A percentile compares a stretch with the other conserved stretches of the same genome.
These are phyloP conservation scores for Talaromyces rugulosus DNA, from an alignment of 2,329 filamentous ascomycete genomes.

Conservation along the genomic window DNA sequence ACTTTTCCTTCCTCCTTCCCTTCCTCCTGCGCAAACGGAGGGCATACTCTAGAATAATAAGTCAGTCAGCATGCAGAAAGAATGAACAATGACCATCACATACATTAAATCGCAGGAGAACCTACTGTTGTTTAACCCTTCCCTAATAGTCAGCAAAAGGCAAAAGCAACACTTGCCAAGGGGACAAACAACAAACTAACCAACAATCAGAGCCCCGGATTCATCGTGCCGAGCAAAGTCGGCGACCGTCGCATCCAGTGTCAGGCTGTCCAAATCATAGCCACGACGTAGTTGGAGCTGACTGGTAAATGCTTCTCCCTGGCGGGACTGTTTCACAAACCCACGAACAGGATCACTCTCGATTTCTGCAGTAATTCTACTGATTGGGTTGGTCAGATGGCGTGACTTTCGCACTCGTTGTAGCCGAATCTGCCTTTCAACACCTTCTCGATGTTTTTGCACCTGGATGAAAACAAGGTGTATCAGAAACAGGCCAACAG, in stretches of 20 bases:
- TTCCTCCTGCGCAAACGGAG: slow-evolving; percentile 20
- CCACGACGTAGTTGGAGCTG: slow-evolving; percentile 28
- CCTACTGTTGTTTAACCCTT: slow-evolving; percentile 9
- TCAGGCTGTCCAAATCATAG: slow-evolving; percentile 27
- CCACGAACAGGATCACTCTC: slow-evolving; percentile 18
- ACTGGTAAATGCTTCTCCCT: slow-evolving; percentile 28
- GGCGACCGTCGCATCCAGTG: slow-evolving; percentile 23
- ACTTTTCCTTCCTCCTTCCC: slow-evolving; percentile 24
- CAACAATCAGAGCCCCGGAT: slow-evolving; percentile 33
- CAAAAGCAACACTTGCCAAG: background rate
- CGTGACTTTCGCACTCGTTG: slow-evolving; percentile 31
- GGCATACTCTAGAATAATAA: slow-evolving; percentile 23
- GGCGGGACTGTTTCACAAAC: slow-evolving; percentile 21
- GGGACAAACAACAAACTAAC: slow-evolving; percentile 20
- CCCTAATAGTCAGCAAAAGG: background rate
- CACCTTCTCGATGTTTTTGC: slow-evolving; percentile 27
- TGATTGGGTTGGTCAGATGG: slow-evolving; percentile 27
- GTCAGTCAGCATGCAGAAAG: background rate
- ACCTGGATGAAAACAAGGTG: slow-evolving; percentile 12
- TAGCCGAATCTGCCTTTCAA: slow-evolving; percentile 22
- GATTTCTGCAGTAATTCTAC: slow-evolving; percentile 26
- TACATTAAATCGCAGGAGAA: background rate
- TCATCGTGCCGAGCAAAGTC: slow-evolving; percentile 30
- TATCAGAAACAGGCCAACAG: slow-evolving; percentile 10
- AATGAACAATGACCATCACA: background rate